Percentiles rank a stretch among this genome's conserved stretches.
Evolutionary conservation across 192 early-diverging fungal genomes (phyloP).

Genomic region (Gamsiella multidivaricata): DNA sequence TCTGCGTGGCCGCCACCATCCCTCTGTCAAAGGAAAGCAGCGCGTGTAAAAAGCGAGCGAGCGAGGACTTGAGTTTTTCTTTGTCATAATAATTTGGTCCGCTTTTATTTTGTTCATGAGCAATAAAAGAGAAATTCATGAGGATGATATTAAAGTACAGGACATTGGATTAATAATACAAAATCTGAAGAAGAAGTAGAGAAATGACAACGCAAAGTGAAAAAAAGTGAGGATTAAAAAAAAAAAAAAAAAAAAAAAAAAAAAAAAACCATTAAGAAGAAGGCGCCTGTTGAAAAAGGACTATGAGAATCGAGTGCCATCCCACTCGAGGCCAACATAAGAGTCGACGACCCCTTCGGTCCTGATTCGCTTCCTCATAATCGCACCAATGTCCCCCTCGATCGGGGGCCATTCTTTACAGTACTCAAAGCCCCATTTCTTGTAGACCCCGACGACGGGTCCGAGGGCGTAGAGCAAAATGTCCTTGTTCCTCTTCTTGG

Average conservation of each 20-base stretch:
- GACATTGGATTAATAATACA: too few relatives aligned
- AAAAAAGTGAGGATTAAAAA: too few relatives aligned
- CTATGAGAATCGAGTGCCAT: slow-evolving; percentile 32
- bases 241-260: neutral
- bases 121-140: too few relatives aligned
- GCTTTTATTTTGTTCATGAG: too few relatives aligned
- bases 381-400: slow-evolving; percentile 44
- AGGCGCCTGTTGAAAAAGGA: neutral
- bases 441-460: slow-evolving; percentile 40
- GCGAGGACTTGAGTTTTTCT: too few relatives aligned
- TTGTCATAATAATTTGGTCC: too few relatives aligned
- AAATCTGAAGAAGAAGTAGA: too few relatives aligned
- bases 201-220: too few relatives aligned
- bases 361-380: slow-evolving; percentile 45
- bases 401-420: slow-evolving; percentile 55
- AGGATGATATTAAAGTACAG: too few relatives aligned
- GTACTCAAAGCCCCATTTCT: slow-evolving; percentile 50
- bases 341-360: slow-evolving; percentile 30
- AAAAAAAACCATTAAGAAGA: neutral
- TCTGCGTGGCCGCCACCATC: slow-evolving; percentile 7
- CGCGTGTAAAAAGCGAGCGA: neutral
- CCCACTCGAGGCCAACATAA: slow-evolving; percentile 39
- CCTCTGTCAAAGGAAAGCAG: slow-evolving; percentile 31
- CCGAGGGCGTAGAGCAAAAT: slow-evolving; percentile 52
- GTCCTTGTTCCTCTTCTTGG: slow-evolving; percentile 45